A percentile compares a stretch with the other conserved stretches of the same genome.
These are phyloP conservation scores for Talinum fruticosum DNA, from an alignment of 148 eudicot species.

Conservation along the genomic window DNA sequence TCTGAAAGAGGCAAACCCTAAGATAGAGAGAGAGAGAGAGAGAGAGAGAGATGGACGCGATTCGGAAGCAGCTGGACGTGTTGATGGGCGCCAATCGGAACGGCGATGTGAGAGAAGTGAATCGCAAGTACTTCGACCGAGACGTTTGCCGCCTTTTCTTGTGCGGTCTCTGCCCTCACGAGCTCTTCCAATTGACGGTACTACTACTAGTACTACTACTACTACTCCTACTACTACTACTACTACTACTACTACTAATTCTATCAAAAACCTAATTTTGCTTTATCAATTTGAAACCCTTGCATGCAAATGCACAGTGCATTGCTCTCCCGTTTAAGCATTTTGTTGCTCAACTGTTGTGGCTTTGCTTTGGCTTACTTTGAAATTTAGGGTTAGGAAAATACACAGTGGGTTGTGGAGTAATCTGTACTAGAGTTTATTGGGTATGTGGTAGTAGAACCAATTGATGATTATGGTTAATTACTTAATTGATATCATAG, in stretches of 20 bases:
- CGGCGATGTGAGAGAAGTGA: conserved; percentile 81
- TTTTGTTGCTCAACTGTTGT: too few relatives aligned
- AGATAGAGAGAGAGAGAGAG: neutral
- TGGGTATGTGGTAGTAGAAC: too few relatives aligned
- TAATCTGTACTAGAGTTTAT: too few relatives aligned
- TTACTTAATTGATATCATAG: too few relatives aligned
- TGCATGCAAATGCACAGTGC: neutral
- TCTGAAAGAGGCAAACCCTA: conserved; percentile 40
- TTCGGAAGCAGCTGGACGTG: conserved; percentile 90
- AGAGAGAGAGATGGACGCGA: conserved; percentile 62
- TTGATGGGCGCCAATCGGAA: conserved; percentile 97
- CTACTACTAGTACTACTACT: neutral
- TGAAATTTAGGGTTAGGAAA: too few relatives aligned
- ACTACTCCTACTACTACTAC: conserved; percentile 31
- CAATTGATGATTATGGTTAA: too few relatives aligned
- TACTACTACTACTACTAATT: neutral
- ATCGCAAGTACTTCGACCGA: conserved; percentile 90
- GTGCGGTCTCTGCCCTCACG: conserved; percentile 96
- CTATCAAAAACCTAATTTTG: conserved; percentile 8
- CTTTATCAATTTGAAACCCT: neutral
- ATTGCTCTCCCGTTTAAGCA: neutral
- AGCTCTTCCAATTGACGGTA: conserved; percentile 94
- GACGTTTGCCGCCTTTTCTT: conserved; percentile 90
- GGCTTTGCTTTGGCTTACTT: too few relatives aligned
- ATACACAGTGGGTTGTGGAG: too few relatives aligned